Base-by-base conservation (phyloP, 345 rosid genomes). In the Rhodamnia argentea region DNA sequence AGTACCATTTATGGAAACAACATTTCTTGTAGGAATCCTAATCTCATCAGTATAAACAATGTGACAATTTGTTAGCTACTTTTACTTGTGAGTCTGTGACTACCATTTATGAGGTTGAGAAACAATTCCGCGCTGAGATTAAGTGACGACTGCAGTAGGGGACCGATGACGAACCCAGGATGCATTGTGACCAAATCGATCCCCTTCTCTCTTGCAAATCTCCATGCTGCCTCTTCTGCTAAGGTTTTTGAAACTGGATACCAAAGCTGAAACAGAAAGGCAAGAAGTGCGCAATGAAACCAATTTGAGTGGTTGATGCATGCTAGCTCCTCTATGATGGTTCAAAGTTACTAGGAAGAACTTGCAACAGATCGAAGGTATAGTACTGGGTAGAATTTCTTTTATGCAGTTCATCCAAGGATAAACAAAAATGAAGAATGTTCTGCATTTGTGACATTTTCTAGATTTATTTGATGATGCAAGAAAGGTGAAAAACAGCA, bases 141-240 rank as follows among this genome's bases (percentile, higher is more conserved):
- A 18, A 86, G 70, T 0, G 32, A 18, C 44, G 88, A 54, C 52
- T 83, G 42, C 10, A 75, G 54, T 64, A 54, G 55, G 44, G 88
- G 88, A 42, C 88, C 88, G 5, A 86, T 55, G 32, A 83, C 86
- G 6, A 83, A 55, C 29, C 88, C 84, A 4, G 84, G 88, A 44
- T 87, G 84, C 23, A 86, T 74, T 5, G 76, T 83, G 26, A 87
- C 64, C 88, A 87, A 52, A 55, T 83, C 55, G 42, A 87, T 87
- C 74, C 84, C 84, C 13, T 83, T 84, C 84, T 84, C 81, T 44
- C 59, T 42, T 9, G 32, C 23, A 76, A 84, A 84, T 22, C 59
- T 57, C 57, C 76, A 76, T 3, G 88, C 86, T 59, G 82, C 88
- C 51, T 55, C 84, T 59, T 57, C 84, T 11, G 88, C 88, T 76